Base-by-base conservation (phyloP, 2,329 filamentous ascomycete genomes). In the Rhynchosporium agropyri region DNA sequence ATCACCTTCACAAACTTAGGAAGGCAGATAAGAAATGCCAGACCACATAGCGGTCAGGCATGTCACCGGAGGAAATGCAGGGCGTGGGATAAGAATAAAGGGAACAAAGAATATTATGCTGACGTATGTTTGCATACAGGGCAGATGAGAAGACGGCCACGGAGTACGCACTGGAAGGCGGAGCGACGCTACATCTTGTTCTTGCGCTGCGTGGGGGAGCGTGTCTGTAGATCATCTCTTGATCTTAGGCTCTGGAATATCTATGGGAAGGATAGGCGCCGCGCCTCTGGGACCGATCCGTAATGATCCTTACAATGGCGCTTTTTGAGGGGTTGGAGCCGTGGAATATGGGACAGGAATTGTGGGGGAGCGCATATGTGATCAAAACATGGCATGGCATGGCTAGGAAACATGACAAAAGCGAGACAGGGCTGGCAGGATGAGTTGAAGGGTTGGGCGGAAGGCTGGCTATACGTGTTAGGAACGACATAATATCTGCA, bases 111-210 rank as follows among this genome's bases (percentile, higher is more conserved):
- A 29, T 54, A 8, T 46, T 12, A 55, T 48, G 26, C 65, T 57
- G 43, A 61, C 31, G 53, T 4, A 33, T 29, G 5, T 38, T 45
- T 6, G 6, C 15, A 13, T 10, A 46, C 49, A 98, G 94, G 92
- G 87, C 88, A 75, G 95, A 99, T 76, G 94, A 98, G 73, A 97
- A 97, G 79, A 94, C 92, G 10, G 94, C 95, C 6, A 81, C 84
- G 60, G 94, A 98, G 72, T 98, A 98, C 77, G 86, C 86, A 68
- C 90, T 99, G 66, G 90, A 95, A 76, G 92, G 92, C 61, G 95
- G 95, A 63, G 91, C 92, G 66, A 99, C 94, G 42, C 83, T 99
- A 71, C 95, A 99, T 83, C 82, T 99, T 74, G 95, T 99, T 58
- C 88, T 99, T 69, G 96, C 95, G 49, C 87, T 99, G 65, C 87